Percentiles rank a stretch among this genome's conserved stretches.
phyloP scores from a whole-genome alignment of 768 basidiomycete genomes.

The Lactarius deliciosus region DNA sequence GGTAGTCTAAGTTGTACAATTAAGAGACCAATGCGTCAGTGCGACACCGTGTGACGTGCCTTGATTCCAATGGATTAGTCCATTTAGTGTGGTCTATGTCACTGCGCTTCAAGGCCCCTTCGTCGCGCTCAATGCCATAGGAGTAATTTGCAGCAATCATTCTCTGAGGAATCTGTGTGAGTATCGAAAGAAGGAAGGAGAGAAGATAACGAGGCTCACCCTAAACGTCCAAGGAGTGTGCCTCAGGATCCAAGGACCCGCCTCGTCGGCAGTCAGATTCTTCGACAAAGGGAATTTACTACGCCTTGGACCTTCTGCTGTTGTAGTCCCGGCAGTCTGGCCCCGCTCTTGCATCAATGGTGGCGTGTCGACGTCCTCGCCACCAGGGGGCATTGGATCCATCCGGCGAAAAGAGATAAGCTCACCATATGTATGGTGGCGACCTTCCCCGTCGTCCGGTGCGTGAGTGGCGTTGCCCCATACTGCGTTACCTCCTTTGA shows the following conservation, averaged over 20 bases:
- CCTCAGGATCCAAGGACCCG: conserved; percentile 74
- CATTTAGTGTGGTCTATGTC: conserved; percentile 79
- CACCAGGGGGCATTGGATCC: conserved; percentile 2
- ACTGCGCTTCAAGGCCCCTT: conserved; percentile 60
- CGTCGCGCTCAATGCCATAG: conserved; percentile 81
- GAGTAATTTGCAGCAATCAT: conserved; percentile 88
- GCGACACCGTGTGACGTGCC: conserved; percentile 36
- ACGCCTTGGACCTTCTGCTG: conserved; percentile 11
- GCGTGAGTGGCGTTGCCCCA: conserved; percentile 80
- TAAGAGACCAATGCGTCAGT: neutral
- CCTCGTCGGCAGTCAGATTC: conserved; percentile 81
- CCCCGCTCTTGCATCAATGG: conserved; percentile 19
- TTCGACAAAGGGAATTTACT: conserved; percentile 29
- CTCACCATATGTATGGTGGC: conserved; percentile 69
- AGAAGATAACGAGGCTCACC: conserved; percentile 38
- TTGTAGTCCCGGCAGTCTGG: conserved; percentile 3
- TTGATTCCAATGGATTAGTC: conserved; percentile 86
- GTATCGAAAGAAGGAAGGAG: neutral
- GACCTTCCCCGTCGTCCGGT: conserved; percentile 68
- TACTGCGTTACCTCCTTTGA: conserved; percentile 83
- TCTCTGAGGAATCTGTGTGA: conserved; percentile 44
- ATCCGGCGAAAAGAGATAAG: conserved; percentile 73
- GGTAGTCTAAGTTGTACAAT: conserved; percentile 58
- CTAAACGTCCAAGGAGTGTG: conserved; percentile 85
- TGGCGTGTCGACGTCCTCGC: conserved; percentile 28